Conservation (phyloP, 2,329 filamentous ascomycete genomes). For the Neopestalotiopsis clavispora region DNA sequence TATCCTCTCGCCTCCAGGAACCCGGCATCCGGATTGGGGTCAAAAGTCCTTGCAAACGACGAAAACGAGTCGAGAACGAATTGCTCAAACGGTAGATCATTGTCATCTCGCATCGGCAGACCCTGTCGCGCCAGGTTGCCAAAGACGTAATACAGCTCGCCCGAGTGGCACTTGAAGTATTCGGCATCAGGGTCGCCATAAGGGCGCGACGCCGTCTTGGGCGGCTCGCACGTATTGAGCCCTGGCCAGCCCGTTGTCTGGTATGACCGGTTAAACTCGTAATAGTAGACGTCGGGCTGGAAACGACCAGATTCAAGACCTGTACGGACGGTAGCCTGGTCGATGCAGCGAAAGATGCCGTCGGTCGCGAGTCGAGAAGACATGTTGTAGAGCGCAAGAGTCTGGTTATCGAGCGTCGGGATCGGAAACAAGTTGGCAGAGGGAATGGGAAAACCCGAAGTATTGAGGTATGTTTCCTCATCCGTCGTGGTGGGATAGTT, state of each 20-base stretch:
- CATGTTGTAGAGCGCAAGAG: conserved; percentile 61
- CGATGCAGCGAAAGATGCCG: conserved; percentile 62
- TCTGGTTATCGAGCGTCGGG: conserved; percentile 48
- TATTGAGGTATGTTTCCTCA: conserved; percentile 37
- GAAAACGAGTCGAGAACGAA: conserved; percentile 53
- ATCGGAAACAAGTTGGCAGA: conserved; percentile 54
- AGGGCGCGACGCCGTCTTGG: conserved; percentile 36
- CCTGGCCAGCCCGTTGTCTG: conserved; percentile 58
- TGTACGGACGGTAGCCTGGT: conserved; percentile 61
- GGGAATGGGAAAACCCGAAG: conserved; percentile 36
- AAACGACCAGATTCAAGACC: conserved; percentile 51
- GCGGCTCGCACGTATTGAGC: conserved; percentile 53
- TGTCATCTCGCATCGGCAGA: conserved; percentile 50
- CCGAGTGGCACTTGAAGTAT: conserved; percentile 62
- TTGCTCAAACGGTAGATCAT: conserved; percentile 42
- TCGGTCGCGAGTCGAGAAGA: conserved; percentile 61
- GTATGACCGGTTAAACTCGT: conserved; percentile 64
- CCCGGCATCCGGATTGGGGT: conserved; percentile 53
- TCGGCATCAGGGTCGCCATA: conserved; percentile 28
- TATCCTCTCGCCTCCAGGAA: conserved; percentile 50
- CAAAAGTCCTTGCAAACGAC: conserved; percentile 52
- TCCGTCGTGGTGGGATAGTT: conserved; percentile 46
- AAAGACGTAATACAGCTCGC: conserved; percentile 59
- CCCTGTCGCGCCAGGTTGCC: conserved; percentile 51
- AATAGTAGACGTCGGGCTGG: conserved; percentile 54